Conservation (phyloP, 257 asterid species). For the Scutellaria minor region DNA sequence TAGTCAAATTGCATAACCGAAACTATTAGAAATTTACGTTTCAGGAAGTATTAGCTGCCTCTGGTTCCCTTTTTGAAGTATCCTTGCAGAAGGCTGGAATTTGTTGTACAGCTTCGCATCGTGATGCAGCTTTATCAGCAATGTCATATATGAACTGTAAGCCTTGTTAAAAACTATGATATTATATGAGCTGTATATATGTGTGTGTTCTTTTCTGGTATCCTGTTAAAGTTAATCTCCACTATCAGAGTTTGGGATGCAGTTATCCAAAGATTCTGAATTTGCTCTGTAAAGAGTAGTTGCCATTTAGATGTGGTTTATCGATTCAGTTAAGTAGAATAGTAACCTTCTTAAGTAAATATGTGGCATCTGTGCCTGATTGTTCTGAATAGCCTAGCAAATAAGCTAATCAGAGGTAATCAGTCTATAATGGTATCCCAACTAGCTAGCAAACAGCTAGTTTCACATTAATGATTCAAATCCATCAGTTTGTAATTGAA, state of each 20-base stretch:
- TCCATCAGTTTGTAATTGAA: constrained; percentile 12
- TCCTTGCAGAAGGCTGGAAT: constrained; percentile 90
- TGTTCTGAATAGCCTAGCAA: constrained; percentile 17
- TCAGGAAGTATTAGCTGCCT: constrained; percentile 81
- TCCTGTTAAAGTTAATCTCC: neutral
- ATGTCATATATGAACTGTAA: constrained; percentile 86
- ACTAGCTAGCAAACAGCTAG: neutral
- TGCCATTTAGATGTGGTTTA: constrained; percentile 21
- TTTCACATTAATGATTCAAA: constrained; percentile 14
- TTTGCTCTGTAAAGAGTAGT: neutral
- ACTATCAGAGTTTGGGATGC: neutral
- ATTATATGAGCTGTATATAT: neutral
- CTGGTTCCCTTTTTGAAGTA: constrained; percentile 76
- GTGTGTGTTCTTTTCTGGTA: neutral
- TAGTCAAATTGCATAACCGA: constrained; percentile 14
- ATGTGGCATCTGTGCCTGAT: neutral
- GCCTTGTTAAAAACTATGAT: constrained; percentile 36
- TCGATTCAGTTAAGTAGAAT: constrained; percentile 1
- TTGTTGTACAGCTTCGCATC: constrained; percentile 92
- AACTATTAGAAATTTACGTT: constrained; percentile 34
- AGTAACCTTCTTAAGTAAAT: neutral
- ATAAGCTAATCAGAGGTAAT: constrained; percentile 13
- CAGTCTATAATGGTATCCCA: constrained; percentile 15
- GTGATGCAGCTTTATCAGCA: constrained; percentile 92
- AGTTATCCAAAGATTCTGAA: constrained; percentile 9